Base-by-base conservation (phyloP, 2,329 filamentous ascomycete genomes). In the Rhynchosporium agropyri region DNA sequence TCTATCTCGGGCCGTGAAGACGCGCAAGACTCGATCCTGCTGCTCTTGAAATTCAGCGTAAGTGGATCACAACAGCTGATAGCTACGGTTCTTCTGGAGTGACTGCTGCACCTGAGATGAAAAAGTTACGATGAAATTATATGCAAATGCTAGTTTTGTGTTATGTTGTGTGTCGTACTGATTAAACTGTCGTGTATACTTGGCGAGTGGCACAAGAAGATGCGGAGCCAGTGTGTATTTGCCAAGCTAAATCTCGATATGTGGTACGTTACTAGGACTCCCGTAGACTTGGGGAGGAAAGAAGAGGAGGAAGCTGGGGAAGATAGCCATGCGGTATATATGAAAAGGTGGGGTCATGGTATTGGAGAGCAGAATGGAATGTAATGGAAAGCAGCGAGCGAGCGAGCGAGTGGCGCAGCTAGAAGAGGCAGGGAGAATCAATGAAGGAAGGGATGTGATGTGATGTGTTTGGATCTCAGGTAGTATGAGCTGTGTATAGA, bases 121-220 rank as follows among this genome's bases (percentile, higher is more conserved):
- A 26, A 3, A 53, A 33, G n/a, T n/a, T 3, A 40, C 36, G 50
- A 20, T 40, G 33, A 38, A 26, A 4, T 38, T 40, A n/a, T n/a
- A 40, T 53, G 15, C 6, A 40, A 2, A 20, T 53, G 38, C 31
- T 38, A 40, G 9, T 12, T 43, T 42, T n/a, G 12, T 56, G 50
- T 26, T 10, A 29, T 56, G 53, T 31, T 38, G 38, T 56, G 36
- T 56, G 36, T 56, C 38, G 38, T 56, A 43, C 38, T 12, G 26
- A 38, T 43, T 13, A 26, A 15, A n/a, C 13, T 56, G 53, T 28
- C 43, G 53, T 56, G 53, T 20, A 31, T 56, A 12, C 53, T 43
- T 43, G 53, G 53, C 53, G 26, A 43, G 53, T 56, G 38, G 53
- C 31, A 56, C 53, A 56, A 43, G 36, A 56, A 20, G 20, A 20